Percentiles rank a stretch among this genome's conserved stretches.
Conservation (phyloP, 192 early-diverging fungal species). For the Endogone sp. region DNA sequence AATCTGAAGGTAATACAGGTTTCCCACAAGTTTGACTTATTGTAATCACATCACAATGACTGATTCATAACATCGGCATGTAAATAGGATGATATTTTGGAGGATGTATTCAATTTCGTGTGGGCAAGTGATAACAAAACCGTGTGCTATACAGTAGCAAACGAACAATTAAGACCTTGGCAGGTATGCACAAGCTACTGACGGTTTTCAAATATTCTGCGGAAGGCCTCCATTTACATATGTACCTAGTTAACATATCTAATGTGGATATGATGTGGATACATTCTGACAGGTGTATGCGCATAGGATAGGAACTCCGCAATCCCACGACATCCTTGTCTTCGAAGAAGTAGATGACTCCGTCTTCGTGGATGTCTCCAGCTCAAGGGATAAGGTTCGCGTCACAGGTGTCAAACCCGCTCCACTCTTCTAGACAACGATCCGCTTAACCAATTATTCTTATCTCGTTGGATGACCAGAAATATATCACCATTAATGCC, state of each 20-base stretch:
- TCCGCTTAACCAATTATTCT: neutral
- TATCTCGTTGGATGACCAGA: conserved; percentile 15
- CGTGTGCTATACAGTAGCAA: conserved; percentile 67
- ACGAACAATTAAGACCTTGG: conserved; percentile 63
- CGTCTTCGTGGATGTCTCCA: conserved; percentile 72
- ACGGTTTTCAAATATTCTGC: neutral
- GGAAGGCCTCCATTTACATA: neutral
- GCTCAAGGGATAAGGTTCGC: conserved; percentile 62
- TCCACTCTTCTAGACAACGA: neutral
- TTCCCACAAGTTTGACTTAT: too few relatives aligned
- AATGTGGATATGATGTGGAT: too few relatives aligned
- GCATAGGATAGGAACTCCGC: conserved; percentile 43
- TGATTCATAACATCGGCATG: too few relatives aligned
- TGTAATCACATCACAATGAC: too few relatives aligned
- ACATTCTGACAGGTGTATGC: conserved; percentile 39
- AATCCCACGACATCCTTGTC: conserved; percentile 47
- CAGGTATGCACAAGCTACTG: conserved; percentile 33
- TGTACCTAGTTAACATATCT: neutral
- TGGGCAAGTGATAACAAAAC: conserved; percentile 54
- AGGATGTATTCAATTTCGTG: conserved; percentile 62
- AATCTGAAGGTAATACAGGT: conserved; percentile 35
- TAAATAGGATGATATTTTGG: neutral
- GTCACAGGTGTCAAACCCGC: neutral
- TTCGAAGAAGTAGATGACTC: conserved; percentile 62
- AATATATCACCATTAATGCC: conserved; percentile 63